These are phyloP conservation scores for Marchantia paleacea DNA, from an alignment of 225 moss, liverwort and hornwort genomes.

Conservation along the genomic window DNA sequence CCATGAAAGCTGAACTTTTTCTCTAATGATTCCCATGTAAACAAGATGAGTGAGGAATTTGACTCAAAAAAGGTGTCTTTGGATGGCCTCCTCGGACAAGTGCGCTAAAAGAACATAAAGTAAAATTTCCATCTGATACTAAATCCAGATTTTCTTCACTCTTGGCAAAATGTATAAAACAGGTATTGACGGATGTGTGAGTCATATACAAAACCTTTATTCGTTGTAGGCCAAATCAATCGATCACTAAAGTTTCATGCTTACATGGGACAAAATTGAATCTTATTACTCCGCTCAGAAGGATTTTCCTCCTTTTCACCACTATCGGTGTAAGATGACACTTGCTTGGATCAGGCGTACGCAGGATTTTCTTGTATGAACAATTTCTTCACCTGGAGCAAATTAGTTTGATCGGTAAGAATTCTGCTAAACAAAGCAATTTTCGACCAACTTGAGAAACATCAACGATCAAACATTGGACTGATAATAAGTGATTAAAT, in stretches of 20 bases:
- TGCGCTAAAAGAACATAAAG: too few species aligned
- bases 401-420: background rate
- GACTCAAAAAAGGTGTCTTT: too few species aligned
- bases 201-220: background rate
- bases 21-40: too few species aligned
- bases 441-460: background rate
- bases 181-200: background rate
- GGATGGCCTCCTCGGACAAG: too few species aligned
- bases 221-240: background rate
- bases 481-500: too few species aligned
- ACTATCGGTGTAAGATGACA: background rate
- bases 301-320: background rate
- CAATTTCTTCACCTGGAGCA: slow-evolving; percentile 70
- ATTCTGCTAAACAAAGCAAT: background rate
- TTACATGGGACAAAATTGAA: slow-evolving; percentile 16
- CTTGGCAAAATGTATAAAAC: background rate
- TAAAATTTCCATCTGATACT: too few species aligned
- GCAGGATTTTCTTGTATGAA: slow-evolving; percentile 50
- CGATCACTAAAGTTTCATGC: background rate
- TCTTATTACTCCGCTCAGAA: slow-evolving; percentile 6
- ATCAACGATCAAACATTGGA: too few species aligned
- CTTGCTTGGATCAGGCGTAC: background rate
- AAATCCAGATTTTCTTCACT: background rate
- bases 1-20: too few species aligned
- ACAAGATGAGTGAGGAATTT: too few species aligned